Evolutionary conservation across 2,329 filamentous ascomycete genomes (phyloP), one percentile per base, ranked within the genome.

Genomic region (Pestalotiopsis sp.): DNA sequence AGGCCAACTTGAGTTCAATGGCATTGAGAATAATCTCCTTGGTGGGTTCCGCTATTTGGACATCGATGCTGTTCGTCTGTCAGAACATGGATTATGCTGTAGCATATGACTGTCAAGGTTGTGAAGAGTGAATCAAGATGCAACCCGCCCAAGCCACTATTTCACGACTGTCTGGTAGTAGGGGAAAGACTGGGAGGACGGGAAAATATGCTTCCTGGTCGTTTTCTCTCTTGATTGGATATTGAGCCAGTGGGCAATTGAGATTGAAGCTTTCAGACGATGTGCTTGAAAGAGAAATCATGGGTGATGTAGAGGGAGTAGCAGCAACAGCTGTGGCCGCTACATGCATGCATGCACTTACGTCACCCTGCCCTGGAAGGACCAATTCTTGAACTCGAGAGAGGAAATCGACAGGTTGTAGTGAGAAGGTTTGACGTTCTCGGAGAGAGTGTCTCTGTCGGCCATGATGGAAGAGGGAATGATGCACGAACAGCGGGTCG

Each of bases 11-110:
- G 75, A 99, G 87, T 79, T 97, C 91, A 76, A 96, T 89, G 58
- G 92, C 86, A 81, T 99, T 99, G 80, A 98, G 84, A 57, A 93
- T 89, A 71, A 99, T 90, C 73, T 94, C 88, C 76, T 89, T 93
- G 72, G 92, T 92, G 41, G 90, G 83, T 78, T 91, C 89, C 73
- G 87, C 86, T 79, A 98, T 86, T 69, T 92, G 89, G 69, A 91
- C 86, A 73, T 92, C 88, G 79, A 99, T 97, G 72, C 89, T 92
- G 72, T 60, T 17, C 3, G 6, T 5, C 17, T 49, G 45, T 69
- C 41, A 70, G 31, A 31, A 49, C 23, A 52, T 9, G 17, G 6
- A 2, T n/a, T n/a, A 9, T n/a, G 45, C 45, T 36, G 6, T 36
- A 52, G 20, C 17, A n/a, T 17, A 23, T 52, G 45, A 52, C 20